Evolutionary conservation across 2,329 filamentous ascomycete species (phyloP).

Genomic region (Trichoderma harzianum): DNA sequence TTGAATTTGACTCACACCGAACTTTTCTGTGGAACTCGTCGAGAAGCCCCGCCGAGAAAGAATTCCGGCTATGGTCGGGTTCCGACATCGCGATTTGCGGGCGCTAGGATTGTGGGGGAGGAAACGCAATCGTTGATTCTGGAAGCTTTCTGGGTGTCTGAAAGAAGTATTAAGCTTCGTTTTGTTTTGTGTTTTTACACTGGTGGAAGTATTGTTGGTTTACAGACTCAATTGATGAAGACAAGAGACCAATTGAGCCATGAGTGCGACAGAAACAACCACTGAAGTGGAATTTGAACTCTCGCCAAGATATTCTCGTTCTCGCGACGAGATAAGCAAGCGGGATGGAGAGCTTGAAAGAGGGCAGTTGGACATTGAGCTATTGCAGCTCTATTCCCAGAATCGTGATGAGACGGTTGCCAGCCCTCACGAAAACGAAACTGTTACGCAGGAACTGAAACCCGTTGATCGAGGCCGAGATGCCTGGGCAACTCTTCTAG

Average conservation of each 20-base stretch:
- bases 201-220: neutral
- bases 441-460: conserved; percentile 8
- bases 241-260: neutral
- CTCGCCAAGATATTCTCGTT: neutral
- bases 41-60: neutral
- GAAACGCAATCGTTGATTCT: neutral
- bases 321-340: neutral
- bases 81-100: conserved; percentile 1
- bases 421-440: neutral
- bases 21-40: neutral
- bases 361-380: neutral
- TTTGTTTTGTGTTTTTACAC: neutral
- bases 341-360: neutral
- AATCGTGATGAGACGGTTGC: neutral
- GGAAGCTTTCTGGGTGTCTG: neutral
- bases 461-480: conserved; percentile 26
- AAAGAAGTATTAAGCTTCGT: neutral
- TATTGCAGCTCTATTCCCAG: neutral
- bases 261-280: neutral
- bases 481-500: conserved; percentile 25
- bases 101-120: neutral
- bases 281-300: neutral
- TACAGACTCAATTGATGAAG: neutral
- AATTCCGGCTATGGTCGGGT: neutral
- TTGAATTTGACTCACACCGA: neutral